Conservation (phyloP, 768 basidiomycete genomes). For the Multifurca ochricompacta region DNA sequence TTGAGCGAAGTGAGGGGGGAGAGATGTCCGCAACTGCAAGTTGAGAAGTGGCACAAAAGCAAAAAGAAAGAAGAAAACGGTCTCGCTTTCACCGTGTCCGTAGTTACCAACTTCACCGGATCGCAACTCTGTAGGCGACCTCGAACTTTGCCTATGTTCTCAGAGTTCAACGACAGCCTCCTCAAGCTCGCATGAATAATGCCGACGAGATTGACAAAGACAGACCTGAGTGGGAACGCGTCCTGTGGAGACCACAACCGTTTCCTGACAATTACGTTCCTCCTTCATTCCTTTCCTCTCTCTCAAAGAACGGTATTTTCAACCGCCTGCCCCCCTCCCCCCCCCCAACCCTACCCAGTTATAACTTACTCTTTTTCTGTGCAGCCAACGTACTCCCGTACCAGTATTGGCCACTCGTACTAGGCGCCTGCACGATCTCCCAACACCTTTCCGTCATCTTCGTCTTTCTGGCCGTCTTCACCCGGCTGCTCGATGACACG, state of each 20-base stretch:
- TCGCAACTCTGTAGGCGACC: too few species aligned
- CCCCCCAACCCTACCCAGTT: too few species aligned
- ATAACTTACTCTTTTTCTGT: background rate
- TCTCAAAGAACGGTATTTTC: slow-evolving; percentile 77
- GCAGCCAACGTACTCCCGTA: slow-evolving; percentile 77
- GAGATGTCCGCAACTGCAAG: too few species aligned
- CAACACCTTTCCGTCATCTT: slow-evolving; percentile 80
- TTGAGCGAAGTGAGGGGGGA: too few species aligned
- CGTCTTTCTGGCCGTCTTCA: slow-evolving; percentile 76
- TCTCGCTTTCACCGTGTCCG: too few species aligned
- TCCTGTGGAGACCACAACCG: slow-evolving; percentile 70
- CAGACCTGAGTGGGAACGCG: slow-evolving; percentile 50
- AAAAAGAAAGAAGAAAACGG: too few species aligned
- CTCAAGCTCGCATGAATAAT: background rate
- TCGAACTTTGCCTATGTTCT: too few species aligned
- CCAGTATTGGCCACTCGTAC: slow-evolving; percentile 64
- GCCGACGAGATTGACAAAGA: background rate
- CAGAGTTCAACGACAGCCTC: too few species aligned
- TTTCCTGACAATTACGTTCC: slow-evolving; percentile 87
- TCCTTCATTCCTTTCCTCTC: slow-evolving; percentile 64
- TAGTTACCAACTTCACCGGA: too few species aligned
- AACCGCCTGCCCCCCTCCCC: too few species aligned
- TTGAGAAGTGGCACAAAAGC: too few species aligned
- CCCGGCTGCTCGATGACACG: slow-evolving; percentile 51
- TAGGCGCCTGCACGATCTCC: slow-evolving; percentile 66